Percentiles rank a stretch among this genome's conserved stretches.
These are phyloP conservation scores for Hymenoscyphus occultus DNA, from an alignment of 2,329 filamentous ascomycete species.

Conservation along the genomic window DNA sequence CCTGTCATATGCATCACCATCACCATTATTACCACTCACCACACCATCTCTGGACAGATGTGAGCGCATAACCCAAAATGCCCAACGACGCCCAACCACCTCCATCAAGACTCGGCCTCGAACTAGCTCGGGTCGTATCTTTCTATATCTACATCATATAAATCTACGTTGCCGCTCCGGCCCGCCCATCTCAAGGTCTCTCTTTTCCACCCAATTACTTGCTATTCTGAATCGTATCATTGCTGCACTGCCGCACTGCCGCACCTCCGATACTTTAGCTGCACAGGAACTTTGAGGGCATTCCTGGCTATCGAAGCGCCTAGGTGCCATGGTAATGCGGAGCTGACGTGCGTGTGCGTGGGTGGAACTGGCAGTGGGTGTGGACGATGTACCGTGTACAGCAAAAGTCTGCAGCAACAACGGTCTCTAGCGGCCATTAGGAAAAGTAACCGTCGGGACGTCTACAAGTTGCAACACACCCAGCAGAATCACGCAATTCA, in stretches of 20 bases:
- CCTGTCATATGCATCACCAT: background rate
- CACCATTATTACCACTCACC: background rate
- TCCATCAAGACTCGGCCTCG: background rate
- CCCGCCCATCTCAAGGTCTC: too few relatives aligned
- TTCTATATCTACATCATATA: too few relatives aligned
- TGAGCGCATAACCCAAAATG: background rate
- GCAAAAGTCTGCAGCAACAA: background rate
- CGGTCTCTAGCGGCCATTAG: background rate
- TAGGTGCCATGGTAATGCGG: background rate
- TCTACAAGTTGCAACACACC: background rate
- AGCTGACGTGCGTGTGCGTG: background rate
- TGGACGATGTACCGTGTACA: background rate
- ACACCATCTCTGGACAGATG: background rate
- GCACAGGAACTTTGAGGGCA: background rate
- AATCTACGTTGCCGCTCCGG: too few relatives aligned
- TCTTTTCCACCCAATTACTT: too few relatives aligned
- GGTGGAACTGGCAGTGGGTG: background rate
- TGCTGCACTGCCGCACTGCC: too few relatives aligned
- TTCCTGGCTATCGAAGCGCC: too few relatives aligned
- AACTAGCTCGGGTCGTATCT: background rate
- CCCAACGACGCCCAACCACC: slow-evolving; percentile 3
- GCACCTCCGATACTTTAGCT: background rate
- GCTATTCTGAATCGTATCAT: too few relatives aligned
- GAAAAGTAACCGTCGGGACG: background rate
- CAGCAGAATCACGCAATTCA: slow-evolving; percentile 1